Base-by-base conservation (phyloP, 495 filamentous ascomycete genomes). In the Aspergillus carlsbadensis region DNA sequence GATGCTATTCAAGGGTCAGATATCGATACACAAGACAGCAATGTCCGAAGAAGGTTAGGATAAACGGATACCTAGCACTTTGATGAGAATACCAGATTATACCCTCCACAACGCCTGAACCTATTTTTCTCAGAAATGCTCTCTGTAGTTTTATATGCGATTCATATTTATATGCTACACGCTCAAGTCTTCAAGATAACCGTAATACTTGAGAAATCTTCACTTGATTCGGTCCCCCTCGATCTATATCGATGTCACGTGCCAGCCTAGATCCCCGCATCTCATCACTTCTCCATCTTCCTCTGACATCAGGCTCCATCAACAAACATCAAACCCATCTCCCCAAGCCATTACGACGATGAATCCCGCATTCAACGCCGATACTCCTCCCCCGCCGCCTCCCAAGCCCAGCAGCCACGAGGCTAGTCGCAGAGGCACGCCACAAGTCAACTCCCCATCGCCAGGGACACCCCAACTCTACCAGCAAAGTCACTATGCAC, bases 361-460 rank as follows among this genome's bases (percentile, higher is more conserved):
- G 58, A 69, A 73, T 26, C 55, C 68, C 13, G 59, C 66, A 15
- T 51, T 75, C 31, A 73, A 77, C 49, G 67, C 74, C 8, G 79
- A 82, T 52, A 77, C 84, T 10, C 87, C 88, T 8, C 87, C 88
- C 1, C 78, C 83, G 8, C 87, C 86, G 35, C 88, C 88, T 4
- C 88, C 88, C 1, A 91, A 91, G 62, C 87, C 87, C 7, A 80
- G 70, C 54, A 84, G 80, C 65, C 86, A 87, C 58, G 86, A 90
- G 57, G 74, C 80, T 29, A 89, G 85, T 65, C 84, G 86, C 55
- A 74, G 85, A 55, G 81, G 81, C 57, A 91, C 86, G 44, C 85
- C 76, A 15, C 76, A 76, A 52, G 68, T 68, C 55, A 65, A 57
- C 47, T 58, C 69, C 36, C 62, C 72, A 39, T 52, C 64, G 44